Base-by-base conservation (phyloP, 768 basidiomycete genomes). In the Termitomyces sp. region DNA sequence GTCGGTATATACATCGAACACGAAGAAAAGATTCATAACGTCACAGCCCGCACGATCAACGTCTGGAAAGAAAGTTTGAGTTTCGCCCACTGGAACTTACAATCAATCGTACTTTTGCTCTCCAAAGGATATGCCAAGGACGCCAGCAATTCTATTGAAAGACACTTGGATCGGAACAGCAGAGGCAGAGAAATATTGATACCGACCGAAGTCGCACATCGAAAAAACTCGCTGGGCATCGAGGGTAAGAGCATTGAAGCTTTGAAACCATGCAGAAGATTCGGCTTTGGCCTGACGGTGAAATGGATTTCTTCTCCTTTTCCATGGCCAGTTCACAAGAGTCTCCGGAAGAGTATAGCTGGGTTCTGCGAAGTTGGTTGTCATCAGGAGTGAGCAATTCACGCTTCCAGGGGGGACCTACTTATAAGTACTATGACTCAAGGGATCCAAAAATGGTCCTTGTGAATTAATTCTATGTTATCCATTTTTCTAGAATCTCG, bases 1-100 rank as follows among this genome's bases (percentile, higher is more conserved):
- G 65, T 84, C 83, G 6, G 79, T 76, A 58, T 77, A 74, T 62
- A 81, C 78, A 62, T 84, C 82, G 61, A 77, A 71, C 43, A 81
- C 56, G 6, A 33, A 49, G 16, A 38, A 38, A 18, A 81, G 59
- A 40, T 78, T 74, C 78, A 83, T 81, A 50, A 83, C 65, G 56
- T 83, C 81, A 53, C 80, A 79, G 7, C 69, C 73, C 13, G 72
- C 67, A 14, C 77, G 70, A 22, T 40, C 64, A 45, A 62, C 68
- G 32, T 65, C 71, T 70, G 20, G n/a, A 14, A 7, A 35, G 38
- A 18, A 18, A 8, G n/a, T 20, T 1, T 20, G 9, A 41, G n/a
- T 20, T 41, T 10, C 2, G n/a, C n/a, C n/a, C 40, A 41, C 13
- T 41, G 9, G 5, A 10, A 41, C 3, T 20, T 9, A 3, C 3